A percentile compares a stretch with the other conserved stretches of the same genome.
Evolutionary conservation across 2,329 filamentous ascomycete genomes (phyloP).

Genomic region (Juglanconis sp.): DNA sequence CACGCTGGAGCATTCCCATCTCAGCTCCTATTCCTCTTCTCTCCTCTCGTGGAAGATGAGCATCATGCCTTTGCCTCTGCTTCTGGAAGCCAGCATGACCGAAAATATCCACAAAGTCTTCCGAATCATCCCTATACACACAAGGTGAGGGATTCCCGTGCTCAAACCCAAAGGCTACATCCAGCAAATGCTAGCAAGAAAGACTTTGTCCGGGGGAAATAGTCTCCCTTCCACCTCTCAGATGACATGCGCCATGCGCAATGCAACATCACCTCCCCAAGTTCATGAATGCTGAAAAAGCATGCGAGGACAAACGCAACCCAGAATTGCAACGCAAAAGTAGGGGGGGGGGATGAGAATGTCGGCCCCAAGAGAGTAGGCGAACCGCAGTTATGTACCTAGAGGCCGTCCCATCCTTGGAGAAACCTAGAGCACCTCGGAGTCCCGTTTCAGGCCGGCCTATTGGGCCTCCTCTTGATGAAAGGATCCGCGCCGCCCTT

Average conservation of each 20-base stretch:
- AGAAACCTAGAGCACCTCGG: neutral
- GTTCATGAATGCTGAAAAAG: neutral
- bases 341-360: neutral
- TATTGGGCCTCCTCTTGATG: slow-evolving; percentile 37
- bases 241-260: neutral
- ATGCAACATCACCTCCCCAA: neutral
- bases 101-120: too few species aligned
- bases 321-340: neutral
- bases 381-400: too few species aligned
- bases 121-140: too few species aligned
- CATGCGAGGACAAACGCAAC: neutral
- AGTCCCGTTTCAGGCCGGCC: neutral
- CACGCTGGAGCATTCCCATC: neutral
- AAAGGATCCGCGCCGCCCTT: slow-evolving; percentile 43
- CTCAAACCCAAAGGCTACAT: neutral
- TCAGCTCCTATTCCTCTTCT: too few species aligned
- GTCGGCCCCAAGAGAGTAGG: neutral
- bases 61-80: too few species aligned
- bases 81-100: too few species aligned
- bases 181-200: too few species aligned
- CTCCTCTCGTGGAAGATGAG: too few species aligned
- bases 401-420: too few species aligned
- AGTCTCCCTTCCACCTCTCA: neutral
- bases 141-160: too few species aligned
- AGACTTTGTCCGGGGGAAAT: too few species aligned